phyloP scores from a whole-genome alignment of 2,329 filamentous ascomycete genomes.

The Colletotrichum musicola region DNA sequence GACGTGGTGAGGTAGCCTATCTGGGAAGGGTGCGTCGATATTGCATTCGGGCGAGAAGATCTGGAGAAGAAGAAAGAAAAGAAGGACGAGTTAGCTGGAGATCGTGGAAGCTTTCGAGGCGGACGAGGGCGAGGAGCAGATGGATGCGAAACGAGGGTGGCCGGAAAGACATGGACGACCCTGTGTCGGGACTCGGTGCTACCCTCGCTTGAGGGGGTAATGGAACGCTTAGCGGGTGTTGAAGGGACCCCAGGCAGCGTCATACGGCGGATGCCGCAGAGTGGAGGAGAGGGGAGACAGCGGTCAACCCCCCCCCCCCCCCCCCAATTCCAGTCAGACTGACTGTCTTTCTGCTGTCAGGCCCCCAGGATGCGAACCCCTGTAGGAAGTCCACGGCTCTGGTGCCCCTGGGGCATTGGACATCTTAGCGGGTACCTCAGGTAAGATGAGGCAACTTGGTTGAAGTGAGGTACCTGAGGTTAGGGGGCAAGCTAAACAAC shows the following conservation, averaged over 20 bases:
- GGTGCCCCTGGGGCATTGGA: neutral
- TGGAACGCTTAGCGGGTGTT: constrained; percentile 15
- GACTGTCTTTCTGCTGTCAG: too few relatives aligned
- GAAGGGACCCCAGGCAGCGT: constrained; percentile 32
- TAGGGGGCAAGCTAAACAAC: neutral
- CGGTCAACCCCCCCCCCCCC: neutral
- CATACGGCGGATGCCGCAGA: constrained; percentile 37
- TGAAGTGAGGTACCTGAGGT: neutral
- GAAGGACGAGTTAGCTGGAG: constrained; percentile 31
- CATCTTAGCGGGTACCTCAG: too few relatives aligned
- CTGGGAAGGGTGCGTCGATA: constrained; percentile 73
- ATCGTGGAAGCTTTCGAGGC: constrained; percentile 6
- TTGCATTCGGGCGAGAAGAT: constrained; percentile 54
- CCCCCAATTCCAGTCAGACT: too few relatives aligned
- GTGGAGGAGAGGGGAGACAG: constrained; percentile 32
- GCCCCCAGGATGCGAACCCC: too few relatives aligned
- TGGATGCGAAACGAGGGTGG: constrained; percentile 34
- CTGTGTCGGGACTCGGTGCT: too few relatives aligned
- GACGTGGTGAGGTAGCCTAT: constrained; percentile 77
- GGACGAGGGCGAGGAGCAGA: neutral
- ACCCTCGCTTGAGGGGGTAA: constrained; percentile 15
- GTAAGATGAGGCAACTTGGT: neutral
- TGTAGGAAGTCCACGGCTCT: too few relatives aligned
- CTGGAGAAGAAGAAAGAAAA: constrained; percentile 22
- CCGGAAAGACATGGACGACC: constrained; percentile 34